These are phyloP conservation scores for Aphanocladium album DNA, from an alignment of 2,329 filamentous ascomycete genomes.

Conservation along the genomic window DNA sequence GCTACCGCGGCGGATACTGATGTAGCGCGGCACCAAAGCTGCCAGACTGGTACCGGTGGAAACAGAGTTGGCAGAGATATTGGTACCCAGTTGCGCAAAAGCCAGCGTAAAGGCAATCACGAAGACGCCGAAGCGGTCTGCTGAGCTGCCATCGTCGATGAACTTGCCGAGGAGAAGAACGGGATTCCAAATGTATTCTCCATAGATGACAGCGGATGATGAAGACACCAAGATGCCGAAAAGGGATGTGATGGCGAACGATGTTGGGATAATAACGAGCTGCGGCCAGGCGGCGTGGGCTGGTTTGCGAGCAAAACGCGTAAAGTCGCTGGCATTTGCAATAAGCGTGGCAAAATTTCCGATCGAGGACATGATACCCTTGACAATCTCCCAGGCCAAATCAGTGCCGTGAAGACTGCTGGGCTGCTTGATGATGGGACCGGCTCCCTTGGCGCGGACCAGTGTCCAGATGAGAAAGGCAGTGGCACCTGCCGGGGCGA, in stretches of 20 bases:
- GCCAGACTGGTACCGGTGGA: slow-evolving; percentile 81
- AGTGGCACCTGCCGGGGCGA: slow-evolving; percentile 78
- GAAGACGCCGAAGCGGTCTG: slow-evolving; percentile 69
- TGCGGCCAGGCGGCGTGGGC: slow-evolving; percentile 76
- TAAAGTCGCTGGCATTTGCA: slow-evolving; percentile 76
- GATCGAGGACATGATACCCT: slow-evolving; percentile 82
- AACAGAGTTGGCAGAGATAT: slow-evolving; percentile 82
- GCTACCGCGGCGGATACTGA: slow-evolving; percentile 81
- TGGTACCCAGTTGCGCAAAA: slow-evolving; percentile 78
- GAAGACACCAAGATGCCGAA: slow-evolving; percentile 77
- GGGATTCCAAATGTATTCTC: slow-evolving; percentile 67
- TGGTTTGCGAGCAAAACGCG: slow-evolving; percentile 74
- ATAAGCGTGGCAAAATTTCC: slow-evolving; percentile 90
- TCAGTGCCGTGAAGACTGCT: slow-evolving; percentile 58
- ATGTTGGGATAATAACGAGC: slow-evolving; percentile 64
- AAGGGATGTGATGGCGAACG: slow-evolving; percentile 76
- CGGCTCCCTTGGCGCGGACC: slow-evolving; percentile 73
- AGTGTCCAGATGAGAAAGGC: slow-evolving; percentile 86
- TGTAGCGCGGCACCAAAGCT: slow-evolving; percentile 69
- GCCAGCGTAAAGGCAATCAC: slow-evolving; percentile 66
- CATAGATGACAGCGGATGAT: slow-evolving; percentile 63
- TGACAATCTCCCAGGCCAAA: slow-evolving; percentile 77
- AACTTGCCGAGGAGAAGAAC: slow-evolving; percentile 62
- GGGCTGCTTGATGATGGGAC: slow-evolving; percentile 71
- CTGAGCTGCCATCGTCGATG: slow-evolving; percentile 62